Evolutionary conservation across 495 filamentous ascomycete species (phyloP).

Genomic region (Xylaria venustula): DNA sequence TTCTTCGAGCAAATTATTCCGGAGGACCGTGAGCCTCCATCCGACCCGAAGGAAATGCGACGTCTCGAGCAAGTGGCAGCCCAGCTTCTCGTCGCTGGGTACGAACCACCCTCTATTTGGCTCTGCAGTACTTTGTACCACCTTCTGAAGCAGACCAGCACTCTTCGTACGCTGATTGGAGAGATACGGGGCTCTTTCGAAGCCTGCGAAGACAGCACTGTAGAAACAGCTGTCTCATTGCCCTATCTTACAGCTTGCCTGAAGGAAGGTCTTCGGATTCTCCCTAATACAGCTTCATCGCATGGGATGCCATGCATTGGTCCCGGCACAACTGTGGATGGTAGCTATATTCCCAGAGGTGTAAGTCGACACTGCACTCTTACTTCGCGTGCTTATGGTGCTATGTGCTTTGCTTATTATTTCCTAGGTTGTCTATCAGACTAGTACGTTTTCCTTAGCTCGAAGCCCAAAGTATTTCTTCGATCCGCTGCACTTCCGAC

Average conservation of each 20-base stretch:
- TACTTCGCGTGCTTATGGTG: background rate
- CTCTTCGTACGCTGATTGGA: background rate
- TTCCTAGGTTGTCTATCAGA: background rate
- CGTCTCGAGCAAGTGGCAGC: background rate
- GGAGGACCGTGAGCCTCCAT: background rate
- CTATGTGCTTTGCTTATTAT: too few species aligned
- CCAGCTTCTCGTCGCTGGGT: slow-evolving; percentile 9
- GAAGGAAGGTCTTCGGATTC: slow-evolving; percentile 26
- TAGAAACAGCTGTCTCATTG: background rate
- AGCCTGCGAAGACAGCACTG: slow-evolving; percentile 12
- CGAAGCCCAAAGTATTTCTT: slow-evolving; percentile 10
- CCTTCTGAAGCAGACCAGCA: slow-evolving; percentile 24
- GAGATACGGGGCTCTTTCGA: slow-evolving; percentile 1
- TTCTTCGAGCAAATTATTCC: slow-evolving; percentile 2
- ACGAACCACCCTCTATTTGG: background rate
- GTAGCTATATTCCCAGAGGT: slow-evolving; percentile 17
- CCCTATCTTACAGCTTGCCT: slow-evolving; percentile 9
- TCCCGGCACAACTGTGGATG: slow-evolving; percentile 24
- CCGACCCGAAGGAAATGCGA: slow-evolving; percentile 1
- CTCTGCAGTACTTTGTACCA: slow-evolving; percentile 2
- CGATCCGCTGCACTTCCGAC: slow-evolving; percentile 16
- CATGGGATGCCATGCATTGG: slow-evolving; percentile 18
- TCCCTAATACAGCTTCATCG: slow-evolving; percentile 14
- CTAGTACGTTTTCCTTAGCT: background rate
- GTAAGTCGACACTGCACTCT: background rate